A percentile compares a stretch with the other conserved stretches of the same genome.
Evolutionary conservation across 805 yeast genomes (phyloP).

Genomic region (Pichia membranifaciens): DNA sequence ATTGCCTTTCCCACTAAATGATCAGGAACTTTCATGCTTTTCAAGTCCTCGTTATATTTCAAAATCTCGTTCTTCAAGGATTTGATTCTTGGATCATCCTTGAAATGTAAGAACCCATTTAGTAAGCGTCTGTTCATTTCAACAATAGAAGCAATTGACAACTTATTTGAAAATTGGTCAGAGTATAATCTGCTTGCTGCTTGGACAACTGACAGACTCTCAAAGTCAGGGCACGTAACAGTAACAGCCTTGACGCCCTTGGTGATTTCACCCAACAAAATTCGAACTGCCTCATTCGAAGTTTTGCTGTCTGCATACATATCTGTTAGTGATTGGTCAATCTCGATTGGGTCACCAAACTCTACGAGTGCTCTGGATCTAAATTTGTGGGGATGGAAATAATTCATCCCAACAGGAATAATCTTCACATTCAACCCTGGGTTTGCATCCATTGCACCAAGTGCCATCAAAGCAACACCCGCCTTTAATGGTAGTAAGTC

Average conservation of each 20-base stretch:
- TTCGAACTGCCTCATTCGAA: constrained; percentile 67
- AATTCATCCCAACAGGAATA: constrained; percentile 97
- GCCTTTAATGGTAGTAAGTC: constrained; percentile 89
- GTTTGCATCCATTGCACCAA: constrained; percentile 81
- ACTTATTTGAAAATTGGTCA: constrained; percentile 58
- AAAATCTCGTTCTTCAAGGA: constrained; percentile 57
- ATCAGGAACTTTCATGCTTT: constrained; percentile 47
- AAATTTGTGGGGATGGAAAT: constrained; percentile 92
- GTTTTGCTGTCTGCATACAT: constrained; percentile 55
- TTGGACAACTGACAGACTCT: constrained; percentile 81
- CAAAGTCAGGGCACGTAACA: constrained; percentile 83
- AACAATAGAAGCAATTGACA: constrained; percentile 78
- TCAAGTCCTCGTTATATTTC: constrained; percentile 57
- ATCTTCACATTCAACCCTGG: constrained; percentile 75
- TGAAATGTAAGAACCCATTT: constrained; percentile 69
- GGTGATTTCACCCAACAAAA: constrained; percentile 62
- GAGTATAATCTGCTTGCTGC: constrained; percentile 88
- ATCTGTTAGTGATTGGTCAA: constrained; percentile 53
- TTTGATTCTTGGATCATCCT: constrained; percentile 62
- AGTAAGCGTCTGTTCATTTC: constrained; percentile 89
- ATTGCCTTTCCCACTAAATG: constrained; percentile 49
- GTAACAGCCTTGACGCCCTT: constrained; percentile 79
- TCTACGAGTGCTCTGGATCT: constrained; percentile 93
- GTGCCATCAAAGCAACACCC: constrained; percentile 97
- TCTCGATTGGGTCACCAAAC: constrained; percentile 82